Evolutionary conservation across 306 rosid genomes (phyloP), one percentile per base, ranked within the genome.

Genomic region (Castanea mollissima): DNA sequence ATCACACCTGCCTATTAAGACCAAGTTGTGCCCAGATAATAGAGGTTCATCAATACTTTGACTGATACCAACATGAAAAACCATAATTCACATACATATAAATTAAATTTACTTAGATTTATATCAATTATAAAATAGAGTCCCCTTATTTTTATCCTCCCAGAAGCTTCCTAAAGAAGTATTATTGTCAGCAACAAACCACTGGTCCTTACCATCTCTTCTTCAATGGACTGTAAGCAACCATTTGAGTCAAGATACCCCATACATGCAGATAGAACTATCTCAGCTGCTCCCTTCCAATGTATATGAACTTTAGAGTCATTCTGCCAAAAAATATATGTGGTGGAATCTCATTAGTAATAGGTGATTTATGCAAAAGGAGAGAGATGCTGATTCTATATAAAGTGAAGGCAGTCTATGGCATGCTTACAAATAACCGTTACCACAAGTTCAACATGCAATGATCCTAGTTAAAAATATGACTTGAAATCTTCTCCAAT

Each of bases 241-340:
- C 92, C 92, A 83, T 86, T 81, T 87, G 92, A 89, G 71, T 91
- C 96, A 77, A 93, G 83, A 87, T 90, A 95, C 64, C 77, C 85
- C 6, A 88, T 82, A 71, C 99, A 95, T 10, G 97, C 68, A 73
- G 87, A 85, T 59, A 95, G 75, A 69, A 95, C 90, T 65, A 95
- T 90, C 88, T 95, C 99, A 16, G 98, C 99, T 52, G 99, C 99
- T 78, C 99, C 99, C 83, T 95, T 95, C 99, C 99, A 95, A 74
- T 95, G 97, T 80, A 95, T 86, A 81, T 90, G 91, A 75, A 90
- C 94, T 85, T 76, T 74, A 74, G 93, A 86, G 78, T 89, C 88
- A 73, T 5, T 81, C 99, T 95, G 86, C 82, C 83, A 71, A 12
- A 63, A 89, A 70, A 83, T 49, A 69, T 70, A 75, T 69, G 74